These are phyloP conservation scores for Endoconidiophora laricicola DNA, from an alignment of 2,329 filamentous ascomycete genomes.

Conservation along the genomic window DNA sequence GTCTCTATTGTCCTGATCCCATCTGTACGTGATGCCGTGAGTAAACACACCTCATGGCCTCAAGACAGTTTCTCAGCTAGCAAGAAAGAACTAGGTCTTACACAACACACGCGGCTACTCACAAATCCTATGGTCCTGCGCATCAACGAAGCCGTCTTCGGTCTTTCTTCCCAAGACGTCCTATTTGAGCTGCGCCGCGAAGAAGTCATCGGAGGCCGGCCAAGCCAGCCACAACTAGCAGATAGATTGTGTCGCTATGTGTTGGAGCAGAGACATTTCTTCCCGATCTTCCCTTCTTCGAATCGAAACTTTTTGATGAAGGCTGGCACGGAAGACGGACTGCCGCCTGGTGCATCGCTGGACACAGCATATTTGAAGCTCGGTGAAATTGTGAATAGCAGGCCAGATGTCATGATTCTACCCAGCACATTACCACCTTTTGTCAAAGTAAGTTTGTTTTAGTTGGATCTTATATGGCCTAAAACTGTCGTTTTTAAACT, in stretches of 20 bases:
- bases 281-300: constrained; percentile 71
- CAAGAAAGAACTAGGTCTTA: constrained; percentile 60
- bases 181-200: constrained; percentile 67
- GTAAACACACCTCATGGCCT: constrained; percentile 76
- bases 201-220: constrained; percentile 30
- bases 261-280: constrained; percentile 81
- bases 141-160: constrained; percentile 73
- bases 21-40: constrained; percentile 65
- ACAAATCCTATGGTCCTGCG: constrained; percentile 83
- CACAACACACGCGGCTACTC: constrained; percentile 58
- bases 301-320: constrained; percentile 51
- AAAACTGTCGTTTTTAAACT: constrained; percentile 3
- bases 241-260: constrained; percentile 59
- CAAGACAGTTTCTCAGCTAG: constrained; percentile 36
- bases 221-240: constrained; percentile 33
- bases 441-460: constrained; percentile 51
- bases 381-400: constrained; percentile 75
- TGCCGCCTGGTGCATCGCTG: constrained; percentile 58
- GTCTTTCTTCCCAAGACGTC: constrained; percentile 68
- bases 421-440: constrained; percentile 75
- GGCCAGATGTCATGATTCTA: constrained; percentile 68
- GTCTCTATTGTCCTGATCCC: constrained; percentile 73
- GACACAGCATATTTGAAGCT: constrained; percentile 76
- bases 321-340: constrained; percentile 40
- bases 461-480: not conserved